Evolutionary conservation across 2,329 filamentous ascomycete species (phyloP), one percentile per base, ranked within the genome.

Genomic region (Tolypocladium tropicale): DNA sequence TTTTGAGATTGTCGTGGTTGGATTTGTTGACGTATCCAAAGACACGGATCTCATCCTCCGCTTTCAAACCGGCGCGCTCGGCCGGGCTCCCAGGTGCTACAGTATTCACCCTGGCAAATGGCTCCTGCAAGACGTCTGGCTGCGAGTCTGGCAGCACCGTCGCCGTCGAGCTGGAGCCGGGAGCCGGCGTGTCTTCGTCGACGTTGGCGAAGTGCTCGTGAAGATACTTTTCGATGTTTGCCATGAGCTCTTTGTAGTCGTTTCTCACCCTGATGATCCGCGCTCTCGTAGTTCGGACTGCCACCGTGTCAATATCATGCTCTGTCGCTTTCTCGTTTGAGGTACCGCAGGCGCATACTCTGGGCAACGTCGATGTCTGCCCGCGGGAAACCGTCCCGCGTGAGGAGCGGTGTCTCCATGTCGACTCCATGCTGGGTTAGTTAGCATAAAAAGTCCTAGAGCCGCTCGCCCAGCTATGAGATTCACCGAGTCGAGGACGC

Each of bases 331-430:
- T 25, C n/a, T 9, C 28, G 16, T 43, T 12, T 14, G 34, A 46
- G 14, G 16, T 7, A 14, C 32, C 37, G 11, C 53, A 53, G 33
- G 18, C 36, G 55, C 78, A 62, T 83, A 94, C 90, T 94, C 74
- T 96, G 93, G 30, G 94, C 88, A 60, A 99, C 88, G 70, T 99
- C 94, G 61, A 99, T 86, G 72, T 99, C 94, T 64, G 89, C 86
- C 68, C 94, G 83, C 34, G 94, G 94, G 69, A 90, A 99, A 52
- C 94, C 94, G 72, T 97, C 94, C 59, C 85, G 82, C 16, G 93
- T 96, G 28, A 90, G 83, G 41, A 99, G 82, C 57, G 84, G 79
- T 9, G 94, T 96, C 65, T 87, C 86, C 94, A 99, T 99, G 65
- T 88, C 86, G 54, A 96, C 93, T 49, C 88, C 85, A 76, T 97